Evolutionary conservation across 1,284 basidiomycete species (phyloP).

Genomic region (Athelia psychrophila): DNA sequence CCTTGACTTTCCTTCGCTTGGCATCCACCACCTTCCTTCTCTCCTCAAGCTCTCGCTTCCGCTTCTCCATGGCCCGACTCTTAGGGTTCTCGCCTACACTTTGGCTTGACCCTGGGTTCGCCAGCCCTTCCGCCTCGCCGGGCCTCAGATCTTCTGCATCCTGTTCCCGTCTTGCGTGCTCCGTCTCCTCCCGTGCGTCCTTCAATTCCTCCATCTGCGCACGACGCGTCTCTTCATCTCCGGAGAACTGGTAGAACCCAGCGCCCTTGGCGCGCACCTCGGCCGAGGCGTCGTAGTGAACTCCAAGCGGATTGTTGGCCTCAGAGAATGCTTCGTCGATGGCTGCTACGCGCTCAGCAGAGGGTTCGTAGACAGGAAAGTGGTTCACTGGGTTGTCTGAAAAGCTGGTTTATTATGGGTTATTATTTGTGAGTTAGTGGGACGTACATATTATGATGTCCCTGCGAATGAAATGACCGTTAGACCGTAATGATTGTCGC

Average conservation of each 20-base stretch:
- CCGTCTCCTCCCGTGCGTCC: slow-evolving; percentile 69
- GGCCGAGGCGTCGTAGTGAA: slow-evolving; percentile 79
- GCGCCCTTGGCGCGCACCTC: slow-evolving; percentile 90
- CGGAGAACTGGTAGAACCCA: slow-evolving; percentile 87
- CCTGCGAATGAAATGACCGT: slow-evolving; percentile 32
- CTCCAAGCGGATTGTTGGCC: slow-evolving; percentile 65
- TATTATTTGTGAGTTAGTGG: not conserved
- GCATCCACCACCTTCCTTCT: slow-evolving; percentile 74
- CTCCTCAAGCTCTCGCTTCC: slow-evolving; percentile 79
- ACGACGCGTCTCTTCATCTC: slow-evolving; percentile 71
- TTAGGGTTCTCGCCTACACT: slow-evolving; percentile 17
- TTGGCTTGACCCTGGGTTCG: slow-evolving; percentile 9
- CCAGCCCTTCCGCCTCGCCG: slow-evolving; percentile 69
- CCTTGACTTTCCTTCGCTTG: slow-evolving; percentile 67
- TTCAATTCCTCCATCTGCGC: slow-evolving; percentile 80
- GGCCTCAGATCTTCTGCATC: slow-evolving; percentile 57
- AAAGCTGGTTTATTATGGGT: not conserved
- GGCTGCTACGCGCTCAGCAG: slow-evolving; percentile 72
- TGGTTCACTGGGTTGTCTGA: slow-evolving; percentile 69
- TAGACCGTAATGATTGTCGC: slow-evolving; percentile 1
- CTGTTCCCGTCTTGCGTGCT: slow-evolving; percentile 53
- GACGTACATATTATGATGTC: slow-evolving; percentile 55
- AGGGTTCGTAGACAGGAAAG: slow-evolving; percentile 86
- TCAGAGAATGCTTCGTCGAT: slow-evolving; percentile 78
- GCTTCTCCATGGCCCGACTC: slow-evolving; percentile 73